Evolutionary conservation across 2,329 filamentous ascomycete genomes (phyloP), one percentile per base, ranked within the genome.

Genomic region (Fusarium illudens): DNA sequence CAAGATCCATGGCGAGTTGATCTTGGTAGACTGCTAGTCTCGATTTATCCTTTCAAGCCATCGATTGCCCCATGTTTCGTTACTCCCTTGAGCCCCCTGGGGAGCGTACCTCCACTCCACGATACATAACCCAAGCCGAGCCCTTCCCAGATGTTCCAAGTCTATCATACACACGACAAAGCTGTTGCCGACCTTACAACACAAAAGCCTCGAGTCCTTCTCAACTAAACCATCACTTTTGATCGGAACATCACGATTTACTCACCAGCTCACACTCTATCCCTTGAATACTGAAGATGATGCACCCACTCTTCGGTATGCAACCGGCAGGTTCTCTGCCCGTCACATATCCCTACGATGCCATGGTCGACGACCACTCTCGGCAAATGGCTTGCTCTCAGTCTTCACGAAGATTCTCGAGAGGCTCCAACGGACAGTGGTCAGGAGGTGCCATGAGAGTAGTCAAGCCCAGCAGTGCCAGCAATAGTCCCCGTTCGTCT

Each of bases 391-490:
- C 81, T 54, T 74, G 80, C 36, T 81, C 83, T 33, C 83, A 84
- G 59, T 76, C 81, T 27, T 76, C 81, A 36, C 81, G 84, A 49
- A 81, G 82, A 62, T 78, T 81, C 64, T 86, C 86, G 20, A 81
- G 83, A 64, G 78, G 80, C 22, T 84, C 84, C 9, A 84, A 81
- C 67, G 81, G 84, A 67, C 84, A 84, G 76, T 84, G 82, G 73
- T 79, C 77, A 51, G 81, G 79, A 70, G 80, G 79, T 62, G 79
- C 81, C 60, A 89, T 87, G 85, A 84, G 89, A 63, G 82, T 92
- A 36, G 79, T 79, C 58, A 92, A 92, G 77, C 88, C 89, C 13
- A 86, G 81, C 68, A 92, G 89, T 77, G 85, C 89, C 67, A 91
- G 83, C 81, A 92, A 87, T 78, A 92, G 90, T 76, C 90, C 90